Base-by-base conservation (phyloP, 306 rosid genomes). In the Mimosa pudica region DNA sequence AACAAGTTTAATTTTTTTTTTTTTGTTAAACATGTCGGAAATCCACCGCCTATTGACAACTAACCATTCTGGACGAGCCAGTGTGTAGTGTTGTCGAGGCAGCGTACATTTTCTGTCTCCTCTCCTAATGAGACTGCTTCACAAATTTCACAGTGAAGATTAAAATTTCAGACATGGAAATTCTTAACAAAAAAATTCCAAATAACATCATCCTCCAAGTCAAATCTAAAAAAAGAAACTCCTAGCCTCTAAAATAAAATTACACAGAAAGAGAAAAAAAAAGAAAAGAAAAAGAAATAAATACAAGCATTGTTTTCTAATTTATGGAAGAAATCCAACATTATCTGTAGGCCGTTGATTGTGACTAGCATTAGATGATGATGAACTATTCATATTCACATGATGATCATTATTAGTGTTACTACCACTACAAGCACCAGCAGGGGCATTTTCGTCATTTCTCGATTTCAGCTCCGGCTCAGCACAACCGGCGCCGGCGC, bases 291-390 rank as follows among this genome's bases (percentile, higher is more conserved):
- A 55, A 63, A 5, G 45, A 6, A 38, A 38, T 38, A 38, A 3
- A 3, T 7, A 18, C 17, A 13, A 44, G n/a, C 4, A 5, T n/a
- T 42, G 3, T 36, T 48, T 72, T 16, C 45, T 16, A 32, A 36
- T 82, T 82, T 47, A 91, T 0, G 96, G 95, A 69, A 91, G 74
- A 85, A 84, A 89, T 6, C 67, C 86, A 24, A 13, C 57, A 71
- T 74, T 38, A 66, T 13, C 61, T 24, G 4, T 6, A 45, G 65
- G 75, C 4, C 63, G 14, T 45, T 81, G 36, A 6, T 30, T 10
- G 11, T 24, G 7, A 42, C 75, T 60, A n/a, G 69, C 8, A 8
- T 5, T 38, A 38, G 4, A 2, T 38, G 42, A 2, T 2, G 42
- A 38, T 5, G 49, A 73, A 9, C 47, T 36, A 18, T 46, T 76